Evolutionary conservation across 2,329 filamentous ascomycete species (phyloP).

Genomic region (Fusarium verrucosum): DNA sequence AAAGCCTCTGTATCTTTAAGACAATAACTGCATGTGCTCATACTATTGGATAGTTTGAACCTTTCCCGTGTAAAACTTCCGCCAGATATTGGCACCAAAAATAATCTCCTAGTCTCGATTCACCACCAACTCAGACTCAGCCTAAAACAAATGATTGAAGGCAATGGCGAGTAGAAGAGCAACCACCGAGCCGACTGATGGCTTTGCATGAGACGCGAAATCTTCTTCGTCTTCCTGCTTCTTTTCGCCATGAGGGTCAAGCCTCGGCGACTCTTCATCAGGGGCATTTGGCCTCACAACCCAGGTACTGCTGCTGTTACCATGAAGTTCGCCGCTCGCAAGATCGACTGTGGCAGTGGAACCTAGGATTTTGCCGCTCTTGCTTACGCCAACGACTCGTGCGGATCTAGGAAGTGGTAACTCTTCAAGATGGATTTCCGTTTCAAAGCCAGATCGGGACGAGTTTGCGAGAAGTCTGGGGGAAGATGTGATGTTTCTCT

Average conservation of each 20-base stretch:
- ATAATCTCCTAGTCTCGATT: background rate
- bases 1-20: conserved; percentile 1
- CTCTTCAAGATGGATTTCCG: conserved; percentile 19
- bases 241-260: background rate
- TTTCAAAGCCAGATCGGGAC: conserved; percentile 36
- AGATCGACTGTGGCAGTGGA: conserved; percentile 34
- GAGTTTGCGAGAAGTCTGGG: conserved; percentile 31
- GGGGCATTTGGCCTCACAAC: conserved; percentile 3
- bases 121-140: background rate
- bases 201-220: conserved; percentile 6
- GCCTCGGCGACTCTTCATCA: background rate
- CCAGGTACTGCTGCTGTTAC: conserved; percentile 38
- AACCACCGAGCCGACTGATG: conserved; percentile 5
- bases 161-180: conserved; percentile 18
- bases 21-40: conserved; percentile 2
- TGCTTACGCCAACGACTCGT: conserved; percentile 29
- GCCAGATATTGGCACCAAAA: conserved; percentile 33
- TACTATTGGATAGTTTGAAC: conserved; percentile 6
- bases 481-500: conserved; percentile 25
- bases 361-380: conserved; percentile 33
- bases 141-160: conserved; percentile 19
- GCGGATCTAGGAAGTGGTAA: conserved; percentile 14
- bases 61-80: background rate
- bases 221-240: conserved; percentile 17
- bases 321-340: conserved; percentile 28